Conservation (phyloP, 164 flowering plant genomes). For the Kalanchoe fedtschenkoi region DNA sequence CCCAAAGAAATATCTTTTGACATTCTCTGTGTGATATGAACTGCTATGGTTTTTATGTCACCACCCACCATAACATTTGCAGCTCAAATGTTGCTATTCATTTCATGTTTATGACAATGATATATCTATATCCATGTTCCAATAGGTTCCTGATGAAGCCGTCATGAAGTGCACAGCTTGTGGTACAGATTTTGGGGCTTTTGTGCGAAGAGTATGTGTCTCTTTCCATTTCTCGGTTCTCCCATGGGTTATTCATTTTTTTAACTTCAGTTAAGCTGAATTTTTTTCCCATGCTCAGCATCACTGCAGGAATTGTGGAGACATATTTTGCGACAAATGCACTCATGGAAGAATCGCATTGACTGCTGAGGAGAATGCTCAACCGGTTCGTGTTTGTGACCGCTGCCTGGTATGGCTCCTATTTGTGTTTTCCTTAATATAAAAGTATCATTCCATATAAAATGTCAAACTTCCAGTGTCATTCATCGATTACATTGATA, state of each 20-base stretch:
- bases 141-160: constrained; percentile 94
- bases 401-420: constrained; percentile 66
- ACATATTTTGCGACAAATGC: constrained; percentile 96
- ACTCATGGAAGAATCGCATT: constrained; percentile 88
- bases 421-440: neutral
- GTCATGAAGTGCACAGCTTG: constrained; percentile 76
- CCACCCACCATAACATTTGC: neutral
- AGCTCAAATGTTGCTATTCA: neutral
- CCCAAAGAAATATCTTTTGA: neutral
- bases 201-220: constrained; percentile 55
- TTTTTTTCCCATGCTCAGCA: constrained; percentile 41
- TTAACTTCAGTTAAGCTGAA: neutral
- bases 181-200: constrained; percentile 76
- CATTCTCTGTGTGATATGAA: neutral
- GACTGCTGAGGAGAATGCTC: constrained; percentile 82
- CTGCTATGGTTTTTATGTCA: neutral
- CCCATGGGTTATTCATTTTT: neutral
- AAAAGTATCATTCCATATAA: neutral
- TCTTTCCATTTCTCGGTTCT: neutral
- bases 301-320: constrained; percentile 97
- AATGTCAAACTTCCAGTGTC: neutral
- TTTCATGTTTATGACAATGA: neutral
- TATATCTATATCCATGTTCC: neutral
- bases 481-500: neutral
- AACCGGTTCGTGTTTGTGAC: constrained; percentile 88